phyloP scores from a whole-genome alignment of 352 stramenopile species.

The Phytophthora quininea region DNA sequence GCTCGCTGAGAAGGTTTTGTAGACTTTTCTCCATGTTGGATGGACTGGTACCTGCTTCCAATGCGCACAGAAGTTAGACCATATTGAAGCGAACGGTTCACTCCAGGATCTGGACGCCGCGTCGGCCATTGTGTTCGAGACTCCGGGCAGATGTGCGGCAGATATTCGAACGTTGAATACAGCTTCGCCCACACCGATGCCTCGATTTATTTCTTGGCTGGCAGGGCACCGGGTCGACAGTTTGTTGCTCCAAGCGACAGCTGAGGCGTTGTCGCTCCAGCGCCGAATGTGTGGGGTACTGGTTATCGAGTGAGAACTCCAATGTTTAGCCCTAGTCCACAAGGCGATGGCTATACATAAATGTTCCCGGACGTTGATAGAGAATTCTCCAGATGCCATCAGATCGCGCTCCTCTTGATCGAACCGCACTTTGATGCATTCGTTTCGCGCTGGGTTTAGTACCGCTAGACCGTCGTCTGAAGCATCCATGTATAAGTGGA shows the following conservation, averaged over 20 bases:
- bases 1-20: slow-evolving; percentile 18
- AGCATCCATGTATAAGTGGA: slow-evolving; percentile 11
- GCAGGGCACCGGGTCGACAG: background rate
- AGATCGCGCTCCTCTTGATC: background rate
- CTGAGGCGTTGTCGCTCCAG: slow-evolving; percentile 6
- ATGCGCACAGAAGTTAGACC: slow-evolving; percentile 2
- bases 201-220: background rate
- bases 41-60: slow-evolving; percentile 21
- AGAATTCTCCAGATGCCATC: background rate
- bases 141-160: background rate
- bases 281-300: background rate
- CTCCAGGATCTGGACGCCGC: background rate
- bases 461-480: background rate
- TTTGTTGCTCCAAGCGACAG: background rate
- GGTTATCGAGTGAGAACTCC: too few relatives aligned
- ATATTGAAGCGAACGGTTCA: background rate
- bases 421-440: slow-evolving; percentile 6
- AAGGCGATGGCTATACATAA: background rate
- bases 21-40: slow-evolving; percentile 7
- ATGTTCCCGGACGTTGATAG: slow-evolving; percentile 3
- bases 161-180: slow-evolving; percentile 1
- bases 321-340: background rate
- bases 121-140: background rate
- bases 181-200: slow-evolving; percentile 4
- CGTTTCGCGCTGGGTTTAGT: background rate